Conservation (phyloP, 257 asterid species). For the Salvia splendens region DNA sequence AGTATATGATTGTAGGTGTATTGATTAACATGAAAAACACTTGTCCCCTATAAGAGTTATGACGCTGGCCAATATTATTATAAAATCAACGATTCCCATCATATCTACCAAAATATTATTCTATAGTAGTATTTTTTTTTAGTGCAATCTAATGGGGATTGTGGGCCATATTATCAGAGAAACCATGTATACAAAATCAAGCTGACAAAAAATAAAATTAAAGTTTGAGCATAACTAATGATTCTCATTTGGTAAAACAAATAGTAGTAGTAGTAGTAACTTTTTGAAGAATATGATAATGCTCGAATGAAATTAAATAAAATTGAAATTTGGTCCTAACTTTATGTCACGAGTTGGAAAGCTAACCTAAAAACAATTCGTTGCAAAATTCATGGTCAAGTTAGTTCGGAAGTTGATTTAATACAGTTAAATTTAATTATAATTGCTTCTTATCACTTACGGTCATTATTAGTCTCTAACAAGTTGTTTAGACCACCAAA, state of each 20-base stretch:
- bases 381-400: slow-evolving; percentile 18
- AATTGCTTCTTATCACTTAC: slow-evolving; percentile 27
- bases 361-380: slow-evolving; percentile 26
- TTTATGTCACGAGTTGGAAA: slow-evolving; percentile 31
- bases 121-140: neutral
- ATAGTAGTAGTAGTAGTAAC: neutral
- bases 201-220: neutral
- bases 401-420: slow-evolving; percentile 39
- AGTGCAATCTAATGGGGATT: neutral
- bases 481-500: slow-evolving; percentile 25
- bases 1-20: neutral
- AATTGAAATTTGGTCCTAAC: slow-evolving; percentile 7
- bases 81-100: too few relatives aligned
- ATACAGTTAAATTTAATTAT: slow-evolving; percentile 34
- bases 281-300: neutral
- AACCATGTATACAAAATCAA: neutral
- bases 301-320: neutral
- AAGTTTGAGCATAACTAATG: neutral
- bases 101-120: neutral
- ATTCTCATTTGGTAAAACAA: neutral
- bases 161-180: neutral
- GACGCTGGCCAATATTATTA: too few relatives aligned
- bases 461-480: slow-evolving; percentile 26
- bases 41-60: neutral
- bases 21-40: neutral